Conservation (phyloP, 129 eudicot species). For the Flaveria sonorensis region DNA sequence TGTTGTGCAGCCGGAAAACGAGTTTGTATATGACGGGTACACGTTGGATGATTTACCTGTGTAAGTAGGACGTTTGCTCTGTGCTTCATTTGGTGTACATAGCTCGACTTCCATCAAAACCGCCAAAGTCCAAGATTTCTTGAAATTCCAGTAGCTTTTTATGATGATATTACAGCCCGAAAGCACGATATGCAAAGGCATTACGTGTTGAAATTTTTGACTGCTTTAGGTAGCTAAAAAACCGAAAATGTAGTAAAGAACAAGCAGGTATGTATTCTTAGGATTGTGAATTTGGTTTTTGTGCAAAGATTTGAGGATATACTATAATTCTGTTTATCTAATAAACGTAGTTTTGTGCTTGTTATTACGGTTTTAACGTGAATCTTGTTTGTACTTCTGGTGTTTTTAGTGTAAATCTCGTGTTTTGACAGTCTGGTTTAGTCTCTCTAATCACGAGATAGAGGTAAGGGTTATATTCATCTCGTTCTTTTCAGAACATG, state of each 20-base stretch:
- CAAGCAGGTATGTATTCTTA: constrained; percentile 21
- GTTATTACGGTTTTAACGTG: neutral
- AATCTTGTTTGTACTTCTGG: constrained; percentile 3
- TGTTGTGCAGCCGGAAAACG: constrained; percentile 52
- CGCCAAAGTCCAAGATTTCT: constrained; percentile 22
- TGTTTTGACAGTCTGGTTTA: too few species aligned
- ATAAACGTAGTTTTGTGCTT: constrained; percentile 19
- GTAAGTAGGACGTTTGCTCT: constrained; percentile 25
- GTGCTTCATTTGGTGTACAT: constrained; percentile 47
- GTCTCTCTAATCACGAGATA: too few species aligned
- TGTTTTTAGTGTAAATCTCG: neutral
- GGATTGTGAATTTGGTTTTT: constrained; percentile 38
- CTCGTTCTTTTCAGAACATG: too few species aligned
- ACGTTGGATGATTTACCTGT: constrained; percentile 77
- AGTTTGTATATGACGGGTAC: constrained; percentile 73
- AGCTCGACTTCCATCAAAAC: constrained; percentile 18
- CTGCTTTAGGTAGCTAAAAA: constrained; percentile 44
- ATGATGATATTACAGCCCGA: constrained; percentile 20
- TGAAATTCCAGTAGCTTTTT: constrained; percentile 28
- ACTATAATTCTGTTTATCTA: constrained; percentile 11
- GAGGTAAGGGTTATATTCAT: too few species aligned
- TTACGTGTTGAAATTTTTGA: constrained; percentile 40
- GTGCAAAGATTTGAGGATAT: constrained; percentile 29
- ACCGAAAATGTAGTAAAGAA: constrained; percentile 18
- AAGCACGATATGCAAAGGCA: constrained; percentile 47